Evolutionary conservation across 192 early-diverging fungal species (phyloP), one percentile per base, ranked within the genome.

Genomic region (Lunasporangiospora selenospora): DNA sequence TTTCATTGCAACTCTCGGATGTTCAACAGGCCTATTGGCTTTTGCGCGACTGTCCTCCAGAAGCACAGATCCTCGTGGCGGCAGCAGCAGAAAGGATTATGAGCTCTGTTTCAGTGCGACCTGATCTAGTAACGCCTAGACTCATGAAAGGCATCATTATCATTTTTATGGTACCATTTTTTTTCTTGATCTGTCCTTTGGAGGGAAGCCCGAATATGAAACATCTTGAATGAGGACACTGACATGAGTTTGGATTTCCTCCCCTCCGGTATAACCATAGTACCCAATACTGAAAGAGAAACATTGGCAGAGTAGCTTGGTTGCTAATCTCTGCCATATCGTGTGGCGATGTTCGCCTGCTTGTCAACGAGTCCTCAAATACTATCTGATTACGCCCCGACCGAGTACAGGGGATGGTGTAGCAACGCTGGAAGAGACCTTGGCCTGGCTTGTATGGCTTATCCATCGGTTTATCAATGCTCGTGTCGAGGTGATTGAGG

Each of bases 121-220:
- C 67, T 4, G 60, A 71, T 27, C 53, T 71, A 5, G 59, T 71
- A 15, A 71, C 67, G 15, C 67, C 67, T 4, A 46, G 67, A 10
- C 34, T 71, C 11, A 71, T 71, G 67, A 71, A 71, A 24, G 67
- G 67, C 11, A 62, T 71, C 27, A 27, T 71, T n/a, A 71, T 71
- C 15, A 71, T 71, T 18, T 71, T 71, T 32, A 71, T 71, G 67
- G 67, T 71, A 71, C n/a, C n/a, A n/a, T n/a, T n/a, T n/a, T n/a
- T n/a, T n/a, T n/a, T n/a, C n/a, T n/a, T n/a, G n/a, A n/a, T n/a
- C n/a, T n/a, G n/a, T n/a, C n/a, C n/a, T n/a, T n/a, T n/a, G n/a
- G n/a, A n/a, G n/a, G n/a, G n/a, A n/a, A n/a, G n/a, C n/a, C n/a
- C n/a, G n/a, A n/a, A n/a, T n/a, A n/a, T n/a, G n/a, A n/a, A n/a